Conservation (phyloP, 768 basidiomycete species). For the Rhodotorula taiwanensis region DNA sequence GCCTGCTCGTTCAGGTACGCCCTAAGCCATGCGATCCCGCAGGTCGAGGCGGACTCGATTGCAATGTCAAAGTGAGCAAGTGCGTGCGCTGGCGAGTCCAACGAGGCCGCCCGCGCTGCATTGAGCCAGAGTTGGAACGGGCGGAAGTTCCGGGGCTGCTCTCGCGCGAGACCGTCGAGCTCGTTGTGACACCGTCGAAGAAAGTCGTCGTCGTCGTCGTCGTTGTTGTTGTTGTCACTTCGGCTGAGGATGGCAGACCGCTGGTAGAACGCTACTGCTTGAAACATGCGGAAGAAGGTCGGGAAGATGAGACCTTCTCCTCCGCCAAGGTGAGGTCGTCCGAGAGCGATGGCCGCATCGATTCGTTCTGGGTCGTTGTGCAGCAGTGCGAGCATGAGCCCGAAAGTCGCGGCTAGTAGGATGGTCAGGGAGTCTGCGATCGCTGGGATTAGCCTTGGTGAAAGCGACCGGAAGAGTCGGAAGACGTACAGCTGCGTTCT, state of each 20-base stretch:
- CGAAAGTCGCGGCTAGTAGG: slow-evolving; percentile 26
- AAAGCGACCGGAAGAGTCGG: no score
- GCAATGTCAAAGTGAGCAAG: slow-evolving; percentile 20
- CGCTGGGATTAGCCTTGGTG: background rate
- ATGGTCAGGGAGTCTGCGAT: slow-evolving; percentile 14
- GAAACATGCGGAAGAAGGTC: slow-evolving; percentile 22
- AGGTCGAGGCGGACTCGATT: slow-evolving; percentile 10
- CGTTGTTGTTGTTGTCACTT: no score
- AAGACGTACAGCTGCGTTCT: slow-evolving; percentile 19
- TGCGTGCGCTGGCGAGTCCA: background rate
- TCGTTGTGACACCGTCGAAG: no score
- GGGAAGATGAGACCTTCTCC: slow-evolving; percentile 30
- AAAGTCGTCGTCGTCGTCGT: no score
- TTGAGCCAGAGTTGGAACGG: slow-evolving; percentile 32
- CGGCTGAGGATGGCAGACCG: no score
- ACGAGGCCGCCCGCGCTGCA: slow-evolving; percentile 9
- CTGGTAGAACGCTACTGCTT: slow-evolving; percentile 24
- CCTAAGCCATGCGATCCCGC: slow-evolving; percentile 1
- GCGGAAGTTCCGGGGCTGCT: slow-evolving; percentile 13
- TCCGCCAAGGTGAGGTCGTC: slow-evolving; percentile 7
- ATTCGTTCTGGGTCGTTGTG: slow-evolving; percentile 12
- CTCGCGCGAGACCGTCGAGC: background rate
- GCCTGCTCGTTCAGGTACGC: slow-evolving; percentile 30
- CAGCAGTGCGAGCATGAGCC: slow-evolving; percentile 24
- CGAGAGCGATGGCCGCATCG: slow-evolving; percentile 7